Evolutionary conservation across 257 asterid species (phyloP), one percentile per base, ranked within the genome.

Genomic region (Salvia miltiorrhiza): DNA sequence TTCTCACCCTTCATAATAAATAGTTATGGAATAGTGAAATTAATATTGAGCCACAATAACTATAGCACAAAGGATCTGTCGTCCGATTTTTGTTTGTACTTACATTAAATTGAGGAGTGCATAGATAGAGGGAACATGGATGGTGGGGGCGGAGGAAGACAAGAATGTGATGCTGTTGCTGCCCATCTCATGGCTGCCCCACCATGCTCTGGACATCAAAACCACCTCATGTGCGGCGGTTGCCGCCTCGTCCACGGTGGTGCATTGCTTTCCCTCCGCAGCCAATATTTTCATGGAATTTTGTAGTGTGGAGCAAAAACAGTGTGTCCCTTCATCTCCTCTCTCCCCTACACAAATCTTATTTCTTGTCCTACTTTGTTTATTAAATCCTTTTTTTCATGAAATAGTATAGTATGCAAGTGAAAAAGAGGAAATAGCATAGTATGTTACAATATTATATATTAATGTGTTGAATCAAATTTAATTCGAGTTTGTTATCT

Each of bases 151-250:
- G 35, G n/a, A 67, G 78, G 48, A 73, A 74, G 79, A 84, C 86
- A 83, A 69, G 79, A 78, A 32, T 63, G 30, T 32, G 77, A 77
- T 30, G 5, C 35, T 30, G 35, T n/a, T 68, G 77, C 55, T 71
- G 76, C 79, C 83, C 76, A 74, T 78, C 70, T 50, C 69, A 40
- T 61, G 76, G 76, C n/a, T 71, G 64, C 59, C 81, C 81, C 84
- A 72, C 76, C 78, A 7, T 75, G 83, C 28, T 48, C 8, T 37
- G 62, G 80, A 75, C 87, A 82, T 11, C 53, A 63, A 69, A 71
- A 69, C 48, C 58, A 71, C 61, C 74, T 17, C 35, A 45, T 68
- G n/a, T 47, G 53, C 13, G 50, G 59, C 54, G 53, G 20, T 20
- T 11, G 66, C 71, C 67, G 67, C 62, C 63, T 47, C 75, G 57